Evolutionary conservation across 257 asterid species (phyloP).

Genomic region (Solanum medicagineum): DNA sequence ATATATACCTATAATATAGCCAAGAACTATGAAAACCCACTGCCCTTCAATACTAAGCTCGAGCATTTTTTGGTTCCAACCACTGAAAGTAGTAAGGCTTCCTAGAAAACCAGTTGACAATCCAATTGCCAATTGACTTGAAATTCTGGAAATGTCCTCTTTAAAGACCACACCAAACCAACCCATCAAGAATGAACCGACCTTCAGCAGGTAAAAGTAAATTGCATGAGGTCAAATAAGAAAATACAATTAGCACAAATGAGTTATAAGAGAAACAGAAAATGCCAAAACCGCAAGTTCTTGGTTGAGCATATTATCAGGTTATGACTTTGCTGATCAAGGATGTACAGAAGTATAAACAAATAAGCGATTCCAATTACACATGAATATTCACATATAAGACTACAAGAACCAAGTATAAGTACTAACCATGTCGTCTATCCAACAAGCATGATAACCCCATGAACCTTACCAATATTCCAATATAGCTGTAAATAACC

Average conservation of each 20-base stretch:
- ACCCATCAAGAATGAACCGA: conserved; percentile 95
- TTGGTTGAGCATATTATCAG: not conserved
- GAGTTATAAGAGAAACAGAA: not conserved
- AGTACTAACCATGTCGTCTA: not conserved
- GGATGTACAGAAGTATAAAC: not conserved
- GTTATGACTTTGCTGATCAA: not conserved
- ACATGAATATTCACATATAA: not conserved
- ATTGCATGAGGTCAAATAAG: not conserved
- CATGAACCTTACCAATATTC: not conserved
- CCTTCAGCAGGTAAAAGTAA: conserved; percentile 20
- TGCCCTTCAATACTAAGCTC: conserved; percentile 62
- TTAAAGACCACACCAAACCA: conserved; percentile 90
- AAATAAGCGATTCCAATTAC: not conserved
- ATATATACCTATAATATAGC: conserved; percentile 46
- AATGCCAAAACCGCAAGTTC: not conserved
- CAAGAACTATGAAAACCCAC: conserved; percentile 68
- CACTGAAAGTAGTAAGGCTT: conserved; percentile 95
- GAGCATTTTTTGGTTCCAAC: conserved; percentile 92
- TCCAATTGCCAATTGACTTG: conserved; percentile 69
- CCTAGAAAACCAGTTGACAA: conserved; percentile 84
- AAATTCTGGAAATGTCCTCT: conserved; percentile 42
- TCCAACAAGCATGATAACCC: not conserved
- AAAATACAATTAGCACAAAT: not conserved
- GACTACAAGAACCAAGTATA: not conserved
- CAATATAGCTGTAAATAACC: not conserved